A percentile compares a stretch with the other conserved stretches of the same genome.
These are phyloP conservation scores for Cryptosporidium sp. DNA, from an alignment of 169 alveolate genomes.

Conservation along the genomic window DNA sequence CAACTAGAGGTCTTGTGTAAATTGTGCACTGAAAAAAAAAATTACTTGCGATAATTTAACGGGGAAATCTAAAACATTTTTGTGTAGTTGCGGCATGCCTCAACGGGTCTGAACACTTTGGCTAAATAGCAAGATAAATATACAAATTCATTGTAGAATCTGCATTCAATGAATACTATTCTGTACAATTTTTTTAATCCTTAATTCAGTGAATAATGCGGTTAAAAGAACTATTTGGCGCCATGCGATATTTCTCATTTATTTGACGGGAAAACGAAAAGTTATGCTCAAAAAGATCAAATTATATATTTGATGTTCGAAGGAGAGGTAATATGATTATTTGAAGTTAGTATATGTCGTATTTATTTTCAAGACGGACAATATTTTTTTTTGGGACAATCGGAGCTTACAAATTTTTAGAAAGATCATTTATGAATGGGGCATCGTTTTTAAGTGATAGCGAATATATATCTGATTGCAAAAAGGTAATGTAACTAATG, in stretches of 20 bases:
- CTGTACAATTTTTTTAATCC: no score
- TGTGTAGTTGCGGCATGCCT: neutral
- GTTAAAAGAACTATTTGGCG: neutral
- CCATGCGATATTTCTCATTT: neutral
- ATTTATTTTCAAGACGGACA: neutral
- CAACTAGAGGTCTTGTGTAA: neutral
- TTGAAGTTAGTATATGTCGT: neutral
- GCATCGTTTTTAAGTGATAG: neutral
- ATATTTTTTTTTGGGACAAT: slow-evolving; percentile 24
- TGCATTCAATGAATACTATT: no score
- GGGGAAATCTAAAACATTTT: neutral
- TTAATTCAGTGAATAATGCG: neutral
- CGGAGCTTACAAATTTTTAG: slow-evolving; percentile 26
- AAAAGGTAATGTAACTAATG: slow-evolving; percentile 26
- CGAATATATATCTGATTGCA: slow-evolving; percentile 20
- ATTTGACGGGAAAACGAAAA: neutral
- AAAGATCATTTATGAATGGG: slow-evolving; percentile 42
- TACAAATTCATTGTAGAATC: neutral
- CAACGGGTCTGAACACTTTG: neutral
- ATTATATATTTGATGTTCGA: neutral
- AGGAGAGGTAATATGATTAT: neutral
- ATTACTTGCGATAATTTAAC: no score
- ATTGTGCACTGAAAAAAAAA: neutral
- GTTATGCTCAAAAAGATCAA: neutral
- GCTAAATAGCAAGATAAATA: neutral